Evolutionary conservation across 177 flowering plant genomes (phyloP).

Genomic region (Vitis hybrid): DNA sequence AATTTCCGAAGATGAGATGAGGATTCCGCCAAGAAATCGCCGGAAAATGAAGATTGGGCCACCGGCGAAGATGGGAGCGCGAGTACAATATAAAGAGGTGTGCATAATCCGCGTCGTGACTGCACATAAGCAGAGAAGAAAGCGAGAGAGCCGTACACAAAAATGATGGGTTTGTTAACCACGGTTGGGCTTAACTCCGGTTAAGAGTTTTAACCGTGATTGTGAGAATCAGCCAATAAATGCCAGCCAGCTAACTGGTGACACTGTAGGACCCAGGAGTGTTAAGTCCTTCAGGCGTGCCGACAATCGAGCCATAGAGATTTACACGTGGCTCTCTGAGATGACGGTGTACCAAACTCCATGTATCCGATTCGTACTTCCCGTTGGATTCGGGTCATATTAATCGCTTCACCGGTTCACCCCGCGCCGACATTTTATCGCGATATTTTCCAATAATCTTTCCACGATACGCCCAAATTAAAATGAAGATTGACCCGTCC

Average conservation of each 20-base stretch:
- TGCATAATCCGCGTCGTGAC: background rate
- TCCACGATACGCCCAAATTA: background rate
- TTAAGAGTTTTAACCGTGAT: background rate
- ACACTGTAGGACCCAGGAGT: constrained; percentile 10
- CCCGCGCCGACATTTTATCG: constrained; percentile 45
- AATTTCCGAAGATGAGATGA: background rate
- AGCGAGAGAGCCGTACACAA: constrained; percentile 11
- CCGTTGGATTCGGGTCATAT: constrained; percentile 1
- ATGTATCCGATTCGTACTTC: background rate
- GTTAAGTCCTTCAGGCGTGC: constrained; percentile 13
- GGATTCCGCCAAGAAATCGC: background rate
- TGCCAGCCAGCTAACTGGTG: constrained; percentile 22
- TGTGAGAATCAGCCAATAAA: constrained; percentile 22
- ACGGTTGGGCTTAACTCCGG: too few relatives aligned
- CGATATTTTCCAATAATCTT: constrained; percentile 17
- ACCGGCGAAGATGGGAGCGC: background rate
- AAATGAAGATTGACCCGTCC: background rate
- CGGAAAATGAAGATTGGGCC: background rate
- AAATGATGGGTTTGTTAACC: too few relatives aligned
- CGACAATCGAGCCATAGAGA: background rate
- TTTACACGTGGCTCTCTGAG: constrained; percentile 1
- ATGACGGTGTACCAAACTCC: background rate
- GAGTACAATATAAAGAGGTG: background rate
- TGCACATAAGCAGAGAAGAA: background rate
- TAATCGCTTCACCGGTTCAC: background rate